These are phyloP conservation scores for Imleria badia DNA, from an alignment of 768 basidiomycete species.

Conservation along the genomic window DNA sequence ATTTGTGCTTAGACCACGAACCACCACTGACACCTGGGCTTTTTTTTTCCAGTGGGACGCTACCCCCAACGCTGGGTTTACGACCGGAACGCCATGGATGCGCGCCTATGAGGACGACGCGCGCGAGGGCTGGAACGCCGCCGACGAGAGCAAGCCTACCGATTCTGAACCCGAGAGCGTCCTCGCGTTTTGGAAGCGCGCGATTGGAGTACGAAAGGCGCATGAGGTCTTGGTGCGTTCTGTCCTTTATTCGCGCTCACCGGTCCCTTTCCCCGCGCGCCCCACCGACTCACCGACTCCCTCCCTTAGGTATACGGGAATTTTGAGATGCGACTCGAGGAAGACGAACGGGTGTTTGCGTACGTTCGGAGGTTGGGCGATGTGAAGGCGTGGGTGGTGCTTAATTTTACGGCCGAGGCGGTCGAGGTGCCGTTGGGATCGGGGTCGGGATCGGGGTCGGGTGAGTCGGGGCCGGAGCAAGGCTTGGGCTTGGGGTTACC, in stretches of 20 bases:
- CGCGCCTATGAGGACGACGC: slow-evolving; percentile 66
- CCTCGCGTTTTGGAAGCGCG: slow-evolving; percentile 57
- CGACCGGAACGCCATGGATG: slow-evolving; percentile 70
- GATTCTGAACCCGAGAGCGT: too few species aligned
- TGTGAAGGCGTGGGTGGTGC: slow-evolving; percentile 38
- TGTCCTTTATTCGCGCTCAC: too few species aligned
- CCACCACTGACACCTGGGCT: too few species aligned
- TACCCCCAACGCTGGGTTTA: slow-evolving; percentile 59
- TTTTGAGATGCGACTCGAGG: slow-evolving; percentile 48
- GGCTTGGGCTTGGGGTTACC: background rate
- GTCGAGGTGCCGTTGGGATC: slow-evolving; percentile 18
- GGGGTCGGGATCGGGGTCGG: too few species aligned
- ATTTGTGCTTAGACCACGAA: too few species aligned
- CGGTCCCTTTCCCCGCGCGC: too few species aligned
- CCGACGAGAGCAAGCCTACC: background rate
- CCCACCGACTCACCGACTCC: too few species aligned
- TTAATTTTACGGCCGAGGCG: slow-evolving; percentile 45
- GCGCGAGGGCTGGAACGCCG: slow-evolving; percentile 50
- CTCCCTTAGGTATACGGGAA: slow-evolving; percentile 62
- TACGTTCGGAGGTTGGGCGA: slow-evolving; percentile 45
- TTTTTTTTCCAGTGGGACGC: slow-evolving; percentile 70
- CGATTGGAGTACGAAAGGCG: slow-evolving; percentile 52
- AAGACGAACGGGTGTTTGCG: slow-evolving; percentile 53
- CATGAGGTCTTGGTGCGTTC: slow-evolving; percentile 54
- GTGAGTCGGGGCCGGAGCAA: too few species aligned